Evolutionary conservation across 2,329 filamentous ascomycete species (phyloP), one percentile per base, ranked within the genome.

Genomic region (Calonectria pseudoturangicola): DNA sequence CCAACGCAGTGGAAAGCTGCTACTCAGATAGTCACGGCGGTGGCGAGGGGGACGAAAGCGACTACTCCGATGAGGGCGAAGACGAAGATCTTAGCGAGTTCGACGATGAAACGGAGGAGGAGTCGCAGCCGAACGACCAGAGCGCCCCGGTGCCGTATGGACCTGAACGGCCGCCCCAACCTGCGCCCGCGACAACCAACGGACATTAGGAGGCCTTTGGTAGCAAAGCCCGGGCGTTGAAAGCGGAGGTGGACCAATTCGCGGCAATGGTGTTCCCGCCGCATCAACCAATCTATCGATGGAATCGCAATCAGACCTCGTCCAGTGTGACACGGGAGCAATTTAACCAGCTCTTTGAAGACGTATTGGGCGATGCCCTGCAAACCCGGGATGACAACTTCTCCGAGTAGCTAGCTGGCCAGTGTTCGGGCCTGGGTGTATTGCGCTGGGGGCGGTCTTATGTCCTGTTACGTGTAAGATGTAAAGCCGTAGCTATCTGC

Each of bases 31-130:
- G 83, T 72, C 85, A 86, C 73, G 86, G 85, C 51, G 86, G 87
- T 64, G 79, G 76, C 43, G 89, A 90, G 63, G 89, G 87, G 30
- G 89, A 89, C 56, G 91, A 92, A 75, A 92, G 89, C 79, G 92
- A 93, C 74, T 92, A 92, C 78, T 89, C 89, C n/a, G 89, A 89
- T n/a, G 87, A 90, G 39, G 89, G 92, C 33, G 91, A 92, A 60
- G 90, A 91, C 63, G 91, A 91, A 72, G 90, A 91, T 68, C 89
- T 89, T 68, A 91, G 91, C 75, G 91, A 93, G 78, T 90, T 92
- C 79, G 91, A 93, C 79, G 91, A 93, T 76, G 89, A 89, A 69
- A 89, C 86, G 28, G 89, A 90, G 77, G 88, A 89, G 75, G 88
- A 89, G 75, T 76, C 82, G 56, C 86, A 85, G 71, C 73, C 84